A percentile compares a stretch with the other conserved stretches of the same genome.
Conservation (phyloP, 1,284 basidiomycete genomes). For the Tausonia pullulans region DNA sequence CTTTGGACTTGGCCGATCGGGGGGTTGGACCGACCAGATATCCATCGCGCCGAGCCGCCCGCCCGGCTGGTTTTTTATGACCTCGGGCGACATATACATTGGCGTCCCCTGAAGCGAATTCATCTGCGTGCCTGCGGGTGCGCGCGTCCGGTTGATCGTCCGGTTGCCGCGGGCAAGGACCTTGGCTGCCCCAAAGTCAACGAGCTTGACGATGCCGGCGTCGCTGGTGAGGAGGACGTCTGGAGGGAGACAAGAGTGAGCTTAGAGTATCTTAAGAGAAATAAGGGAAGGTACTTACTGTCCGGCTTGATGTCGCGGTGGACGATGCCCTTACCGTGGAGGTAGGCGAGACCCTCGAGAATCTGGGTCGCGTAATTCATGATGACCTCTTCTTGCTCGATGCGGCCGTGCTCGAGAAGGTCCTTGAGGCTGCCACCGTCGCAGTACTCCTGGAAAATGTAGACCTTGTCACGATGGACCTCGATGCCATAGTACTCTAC, state of each 20-base stretch:
- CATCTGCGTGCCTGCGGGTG: conserved; percentile 39
- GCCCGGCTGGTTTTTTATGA: conserved; percentile 74
- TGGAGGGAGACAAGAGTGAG: conserved; percentile 31
- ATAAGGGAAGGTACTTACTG: conserved; percentile 48
- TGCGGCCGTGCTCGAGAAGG: conserved; percentile 82
- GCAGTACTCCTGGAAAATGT: conserved; percentile 99
- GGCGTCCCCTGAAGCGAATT: conserved; percentile 93
- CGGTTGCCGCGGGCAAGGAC: conserved; percentile 88
- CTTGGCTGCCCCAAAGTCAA: conserved; percentile 98
- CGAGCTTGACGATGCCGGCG: conserved; percentile 88
- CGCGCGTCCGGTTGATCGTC: conserved; percentile 59
- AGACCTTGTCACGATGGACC: conserved; percentile 96
- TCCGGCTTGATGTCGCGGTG: conserved; percentile 99
- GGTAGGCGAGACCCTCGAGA: conserved; percentile 87
- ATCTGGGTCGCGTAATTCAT: conserved; percentile 96
- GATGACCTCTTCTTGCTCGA: conserved; percentile 93
- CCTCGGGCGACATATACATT: conserved; percentile 99
- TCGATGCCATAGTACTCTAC: conserved; percentile 99
- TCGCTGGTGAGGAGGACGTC: conserved; percentile 86
- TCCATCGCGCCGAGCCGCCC: conserved; percentile 95
- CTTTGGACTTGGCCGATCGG: background rate
- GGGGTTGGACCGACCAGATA: conserved; percentile 58
- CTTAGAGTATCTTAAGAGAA: background rate
- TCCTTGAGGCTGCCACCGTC: conserved; percentile 88
- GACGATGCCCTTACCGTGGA: conserved; percentile 84